Evolutionary conservation across 306 rosid genomes (phyloP).

Genomic region (Cotoneaster glaucophyllus): DNA sequence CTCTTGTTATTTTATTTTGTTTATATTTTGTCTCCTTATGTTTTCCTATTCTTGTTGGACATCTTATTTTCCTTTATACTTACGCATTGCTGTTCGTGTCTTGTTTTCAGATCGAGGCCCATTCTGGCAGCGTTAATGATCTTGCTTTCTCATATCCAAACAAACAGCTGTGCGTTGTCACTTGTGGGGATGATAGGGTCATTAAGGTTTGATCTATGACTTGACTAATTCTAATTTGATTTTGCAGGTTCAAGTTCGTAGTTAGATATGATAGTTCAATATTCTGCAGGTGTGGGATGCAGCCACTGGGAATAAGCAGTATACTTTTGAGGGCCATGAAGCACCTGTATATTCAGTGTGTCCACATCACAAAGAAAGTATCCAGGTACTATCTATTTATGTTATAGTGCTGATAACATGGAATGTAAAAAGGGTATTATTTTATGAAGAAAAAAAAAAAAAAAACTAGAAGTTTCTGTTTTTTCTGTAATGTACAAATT

Average conservation of each 20-base stretch:
- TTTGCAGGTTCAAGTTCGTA: background rate
- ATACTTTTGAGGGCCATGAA: constrained; percentile 89
- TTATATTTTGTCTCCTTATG: background rate
- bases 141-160: constrained; percentile 95
- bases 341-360: constrained; percentile 92
- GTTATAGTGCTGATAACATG: constrained; percentile 1
- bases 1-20: background rate
- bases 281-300: constrained; percentile 94
- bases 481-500: background rate
- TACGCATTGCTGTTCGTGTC: background rate
- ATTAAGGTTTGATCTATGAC: constrained; percentile 70
- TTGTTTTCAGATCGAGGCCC: constrained; percentile 83
- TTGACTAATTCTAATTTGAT: constrained; percentile 16
- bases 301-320: constrained; percentile 61
- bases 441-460: background rate
- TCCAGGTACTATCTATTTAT: constrained; percentile 54
- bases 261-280: constrained; percentile 16
- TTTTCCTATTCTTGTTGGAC: background rate
- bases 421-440: background rate
- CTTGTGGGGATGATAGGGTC: constrained; percentile 96
- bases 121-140: constrained; percentile 92
- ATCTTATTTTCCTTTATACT: background rate
- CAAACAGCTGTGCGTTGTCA: constrained; percentile 85
- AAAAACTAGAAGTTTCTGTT: background rate
- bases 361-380: constrained; percentile 95